Base-by-base conservation (phyloP, 345 rosid species). In the Lepidium sativum region DNA sequence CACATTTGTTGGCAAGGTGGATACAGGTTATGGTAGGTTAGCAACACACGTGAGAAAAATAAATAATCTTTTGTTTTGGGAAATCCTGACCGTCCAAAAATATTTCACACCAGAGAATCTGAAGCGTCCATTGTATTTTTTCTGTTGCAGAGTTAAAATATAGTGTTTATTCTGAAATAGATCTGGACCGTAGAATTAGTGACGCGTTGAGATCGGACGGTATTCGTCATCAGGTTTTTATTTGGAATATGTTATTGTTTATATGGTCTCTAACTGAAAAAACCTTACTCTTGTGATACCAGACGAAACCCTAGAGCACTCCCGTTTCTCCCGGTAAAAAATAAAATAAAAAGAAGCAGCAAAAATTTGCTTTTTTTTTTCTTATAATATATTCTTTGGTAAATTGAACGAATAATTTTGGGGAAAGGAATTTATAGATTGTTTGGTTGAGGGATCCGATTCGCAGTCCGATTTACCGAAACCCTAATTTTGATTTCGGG, bases 231-330 rank as follows among this genome's bases (percentile, higher is more conserved):
- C 25, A 14, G 18, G 33, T 20, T 31, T 63, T 48, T 39, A 55
- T 29, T 63, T 54, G 60, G 60, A 64, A 63, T 64, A 64, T 45
- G 37, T 70, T 45, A 27, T 48, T 69, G 38, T 51, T 60, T 60
- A 41, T 20, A 42, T 41, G 16, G 49, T 51, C 35, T 52, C 44
- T 44, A 71, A 71, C 70, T 64, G 65, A 71, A 64, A 81, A 83
- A 75, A 81, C 83, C 86, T 68, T 66, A 63, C 81, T 54, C 65
- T 76, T 65, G 77, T 75, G 80, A 69, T 77, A 76, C 80, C 80
- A 74, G 72, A 83, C 59, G 86, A 83, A 83, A 79, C 91, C 89
- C 87, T 81, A 79, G 85, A 76, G 60, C 78, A 53, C 52, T 39
- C 60, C 80, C 81, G 66, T 80, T 74, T 74, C 76, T 31, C 71